Base-by-base conservation (phyloP, 805 yeast species). In the Ogataea glucozyma region DNA sequence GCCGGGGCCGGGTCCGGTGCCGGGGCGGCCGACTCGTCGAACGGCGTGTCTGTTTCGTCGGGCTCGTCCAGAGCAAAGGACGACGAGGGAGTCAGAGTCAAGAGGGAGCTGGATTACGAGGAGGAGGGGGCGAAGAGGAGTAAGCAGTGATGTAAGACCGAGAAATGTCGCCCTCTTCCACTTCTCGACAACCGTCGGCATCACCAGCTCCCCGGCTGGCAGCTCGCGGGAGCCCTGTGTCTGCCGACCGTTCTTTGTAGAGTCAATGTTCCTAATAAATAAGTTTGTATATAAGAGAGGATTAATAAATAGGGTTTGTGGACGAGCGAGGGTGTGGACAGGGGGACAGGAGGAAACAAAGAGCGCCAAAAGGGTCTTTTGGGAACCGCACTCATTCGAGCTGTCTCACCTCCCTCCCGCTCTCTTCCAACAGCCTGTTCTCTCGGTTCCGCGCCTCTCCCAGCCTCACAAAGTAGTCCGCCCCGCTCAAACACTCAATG, bases 401-500 rank as follows among this genome's bases (percentile, higher is more conserved):
- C n/a, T 18, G 14, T 6, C 18, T 35, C 30, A 24, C 17, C 18
- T 35, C 17, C 24, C 17, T 14, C 14, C 22, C 16, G 9, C 16
- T 12, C 18, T 35, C 19, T 20, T 19, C 26, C 6, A 31, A 22
- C 10, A 19, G 31, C 13, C 54, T 53, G 6, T 17, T 23, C 24
- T 34, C 38, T 17, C 38, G 22, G 20, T 50, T 48, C 46, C 77
- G 57, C 3, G 75, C 63, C 35, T 61, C 62, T 26, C 62, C 58
- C 11, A 76, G 55, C 38, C 64, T 71, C 39, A 69, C 62, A 31
- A 65, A 67, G 24, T 75, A 73, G 43, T 74, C 78, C 1, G 67
- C 70, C 12, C 83, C 85, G 7, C 78, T 74, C 67, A 81, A 73
- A 21, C 79, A 88, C 58, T 82, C 85, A 44, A 87, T 73, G 76